Conservation (phyloP, 257 asterid genomes). For the Solanum appendiculatum region DNA sequence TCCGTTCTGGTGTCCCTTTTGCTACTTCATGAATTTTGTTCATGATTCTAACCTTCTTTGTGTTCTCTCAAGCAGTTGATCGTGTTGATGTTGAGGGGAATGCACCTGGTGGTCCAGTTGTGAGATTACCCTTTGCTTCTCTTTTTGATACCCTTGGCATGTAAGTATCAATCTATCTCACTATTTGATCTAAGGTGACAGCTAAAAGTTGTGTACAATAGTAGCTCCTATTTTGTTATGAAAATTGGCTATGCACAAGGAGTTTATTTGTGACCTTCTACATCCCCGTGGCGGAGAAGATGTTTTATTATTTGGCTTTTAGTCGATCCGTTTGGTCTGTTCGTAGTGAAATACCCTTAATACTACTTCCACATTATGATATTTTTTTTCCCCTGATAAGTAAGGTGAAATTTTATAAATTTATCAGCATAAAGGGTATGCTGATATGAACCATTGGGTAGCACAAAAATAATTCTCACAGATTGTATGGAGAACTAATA, state of each 20-base stretch:
- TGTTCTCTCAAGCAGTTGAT: slow-evolving; percentile 62
- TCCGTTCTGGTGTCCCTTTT: slow-evolving; percentile 8
- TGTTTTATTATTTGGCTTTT: not conserved
- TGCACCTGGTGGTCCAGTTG: slow-evolving; percentile 49
- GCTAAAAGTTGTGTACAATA: not conserved
- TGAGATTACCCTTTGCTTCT: slow-evolving; percentile 86
- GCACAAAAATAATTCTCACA: not conserved
- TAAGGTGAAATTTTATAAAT: not conserved
- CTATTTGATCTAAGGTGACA: not conserved
- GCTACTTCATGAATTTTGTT: not conserved
- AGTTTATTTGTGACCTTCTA: not conserved
- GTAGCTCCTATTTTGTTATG: not conserved
- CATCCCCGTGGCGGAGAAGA: not conserved
- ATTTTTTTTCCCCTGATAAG: not conserved
- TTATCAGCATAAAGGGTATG: not conserved
- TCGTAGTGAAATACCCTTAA: not conserved
- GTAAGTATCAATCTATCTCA: slow-evolving; percentile 30
- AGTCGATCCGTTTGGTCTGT: not conserved
- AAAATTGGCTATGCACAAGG: not conserved
- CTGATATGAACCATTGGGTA: not conserved
- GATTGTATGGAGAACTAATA: not conserved
- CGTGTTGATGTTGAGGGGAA: slow-evolving; percentile 76
- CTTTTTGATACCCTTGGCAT: slow-evolving; percentile 88
- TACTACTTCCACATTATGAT: not conserved
- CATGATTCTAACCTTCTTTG: slow-evolving; percentile 6